Conservation (phyloP, 1,284 basidiomycete species). For the Meira nashicola region DNA sequence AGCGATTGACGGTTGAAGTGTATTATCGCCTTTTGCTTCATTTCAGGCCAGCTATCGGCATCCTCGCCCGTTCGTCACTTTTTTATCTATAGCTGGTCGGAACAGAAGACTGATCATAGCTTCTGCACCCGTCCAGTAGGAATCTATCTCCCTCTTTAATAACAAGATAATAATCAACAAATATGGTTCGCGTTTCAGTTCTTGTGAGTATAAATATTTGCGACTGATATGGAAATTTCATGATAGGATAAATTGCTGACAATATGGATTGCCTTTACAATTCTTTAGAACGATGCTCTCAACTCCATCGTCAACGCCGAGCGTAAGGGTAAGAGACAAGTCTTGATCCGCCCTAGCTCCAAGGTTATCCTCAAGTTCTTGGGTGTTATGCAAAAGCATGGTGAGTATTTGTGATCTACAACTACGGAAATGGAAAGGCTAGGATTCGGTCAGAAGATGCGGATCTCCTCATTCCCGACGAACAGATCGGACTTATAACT, state of each 20-base stretch:
- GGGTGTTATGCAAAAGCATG: conserved; percentile 53
- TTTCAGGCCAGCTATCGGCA: background rate
- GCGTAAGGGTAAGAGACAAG: conserved; percentile 53
- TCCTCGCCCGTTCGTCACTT: background rate
- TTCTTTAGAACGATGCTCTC: conserved; percentile 45
- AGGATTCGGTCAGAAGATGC: background rate
- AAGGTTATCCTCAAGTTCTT: conserved; percentile 54
- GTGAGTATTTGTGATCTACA: conserved; percentile 30
- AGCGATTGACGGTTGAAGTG: too few species aligned
- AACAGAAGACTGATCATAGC: conserved; percentile 14
- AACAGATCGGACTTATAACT: conserved; percentile 50
- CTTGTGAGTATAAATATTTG: conserved; percentile 20
- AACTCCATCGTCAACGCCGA: conserved; percentile 53
- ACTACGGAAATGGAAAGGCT: background rate
- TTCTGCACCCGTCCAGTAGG: conserved; percentile 18
- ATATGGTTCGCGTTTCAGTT: conserved; percentile 50
- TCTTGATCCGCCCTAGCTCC: conserved; percentile 51
- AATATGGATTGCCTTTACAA: background rate
- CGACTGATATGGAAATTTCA: too few species aligned
- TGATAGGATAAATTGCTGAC: background rate
- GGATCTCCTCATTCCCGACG: background rate
- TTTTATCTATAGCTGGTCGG: conserved; percentile 13
- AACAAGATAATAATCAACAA: conserved; percentile 35
- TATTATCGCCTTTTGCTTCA: too few species aligned
- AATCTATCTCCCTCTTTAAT: conserved; percentile 8